These are phyloP conservation scores for Diplodia mutila DNA, from an alignment of 2,329 filamentous ascomycete genomes.

Conservation along the genomic window DNA sequence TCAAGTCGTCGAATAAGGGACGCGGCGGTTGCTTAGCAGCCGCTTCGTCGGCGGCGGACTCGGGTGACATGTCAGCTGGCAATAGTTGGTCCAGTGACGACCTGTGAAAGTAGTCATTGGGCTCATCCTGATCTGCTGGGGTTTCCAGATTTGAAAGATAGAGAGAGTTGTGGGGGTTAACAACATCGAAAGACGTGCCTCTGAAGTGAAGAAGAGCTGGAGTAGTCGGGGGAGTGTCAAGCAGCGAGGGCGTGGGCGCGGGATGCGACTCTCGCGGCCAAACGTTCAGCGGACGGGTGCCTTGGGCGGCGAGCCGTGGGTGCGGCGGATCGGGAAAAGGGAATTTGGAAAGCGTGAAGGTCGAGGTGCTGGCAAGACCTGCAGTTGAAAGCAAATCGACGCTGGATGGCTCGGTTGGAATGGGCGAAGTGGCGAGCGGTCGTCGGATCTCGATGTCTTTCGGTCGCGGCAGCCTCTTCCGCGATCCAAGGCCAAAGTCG, in stretches of 20 bases:
- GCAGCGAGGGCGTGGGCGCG: slow-evolving; percentile 27
- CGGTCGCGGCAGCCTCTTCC: slow-evolving; percentile 27
- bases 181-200: slow-evolving; percentile 45
- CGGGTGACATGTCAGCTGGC: slow-evolving; percentile 29
- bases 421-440: slow-evolving; percentile 20
- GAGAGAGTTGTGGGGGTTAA: slow-evolving; percentile 45
- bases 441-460: slow-evolving; percentile 13
- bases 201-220: slow-evolving; percentile 45
- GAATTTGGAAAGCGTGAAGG: slow-evolving; percentile 42
- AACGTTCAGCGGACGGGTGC: slow-evolving; percentile 19
- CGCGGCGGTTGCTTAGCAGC: background rate
- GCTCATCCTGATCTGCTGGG: slow-evolving; percentile 40
- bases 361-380: slow-evolving; percentile 33
- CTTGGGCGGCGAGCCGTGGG: slow-evolving; percentile 30
- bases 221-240: slow-evolving; percentile 42
- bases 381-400: slow-evolving; percentile 32
- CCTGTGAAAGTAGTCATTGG: slow-evolving; percentile 37
- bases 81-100: slow-evolving; percentile 33
- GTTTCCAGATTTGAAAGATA: slow-evolving; percentile 42
- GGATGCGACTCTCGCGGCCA: slow-evolving; percentile 7
- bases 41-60: slow-evolving; percentile 26
- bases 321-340: slow-evolving; percentile 34
- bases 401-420: slow-evolving; percentile 31
- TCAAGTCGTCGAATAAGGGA: slow-evolving; percentile 22
- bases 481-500: slow-evolving; percentile 8